A percentile compares a stretch with the other conserved stretches of the same genome.
phyloP scores from a whole-genome alignment of 2,329 filamentous ascomycete species.

The Aspergillus amoenus region DNA sequence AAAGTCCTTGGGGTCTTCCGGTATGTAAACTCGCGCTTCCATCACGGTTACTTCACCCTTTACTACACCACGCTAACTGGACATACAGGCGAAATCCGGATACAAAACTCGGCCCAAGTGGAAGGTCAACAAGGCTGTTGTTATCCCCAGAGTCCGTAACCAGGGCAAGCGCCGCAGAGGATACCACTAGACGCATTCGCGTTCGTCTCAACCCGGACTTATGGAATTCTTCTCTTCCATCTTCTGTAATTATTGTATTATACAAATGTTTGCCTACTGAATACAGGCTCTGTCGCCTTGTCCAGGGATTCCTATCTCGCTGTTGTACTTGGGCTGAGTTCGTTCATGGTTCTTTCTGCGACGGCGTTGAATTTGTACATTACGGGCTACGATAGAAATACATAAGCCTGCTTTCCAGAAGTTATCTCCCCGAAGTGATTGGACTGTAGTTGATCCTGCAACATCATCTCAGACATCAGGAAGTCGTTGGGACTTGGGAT shows the following conservation, averaged over 20 bases:
- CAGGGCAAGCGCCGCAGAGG: conserved; percentile 79
- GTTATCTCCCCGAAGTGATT: background rate
- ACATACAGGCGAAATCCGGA: conserved; percentile 52
- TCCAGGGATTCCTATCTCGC: background rate
- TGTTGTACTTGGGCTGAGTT: background rate
- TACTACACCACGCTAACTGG: conserved; percentile 15
- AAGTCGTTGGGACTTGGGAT: background rate
- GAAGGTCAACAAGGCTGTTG: conserved; percentile 90
- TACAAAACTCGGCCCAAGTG: conserved; percentile 89
- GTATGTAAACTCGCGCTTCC: conserved; percentile 57
- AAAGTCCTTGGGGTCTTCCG: conserved; percentile 93
- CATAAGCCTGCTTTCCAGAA: background rate
- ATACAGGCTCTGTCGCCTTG: conserved; percentile 1
- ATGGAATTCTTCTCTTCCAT: background rate
- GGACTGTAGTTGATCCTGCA: background rate
- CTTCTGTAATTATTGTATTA: conserved; percentile 19
- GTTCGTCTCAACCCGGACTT: background rate
- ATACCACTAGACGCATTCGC: conserved; percentile 50
- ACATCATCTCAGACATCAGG: background rate
- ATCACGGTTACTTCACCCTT: background rate
- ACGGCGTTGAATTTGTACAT: conserved; percentile 23
- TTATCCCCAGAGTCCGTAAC: conserved; percentile 79
- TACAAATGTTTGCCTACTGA: conserved; percentile 13
- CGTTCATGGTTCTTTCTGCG: conserved; percentile 6
- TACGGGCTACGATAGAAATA: conserved; percentile 14